phyloP scores from a whole-genome alignment of 1,284 basidiomycete species.

The Singerocomus inundabilis region DNA sequence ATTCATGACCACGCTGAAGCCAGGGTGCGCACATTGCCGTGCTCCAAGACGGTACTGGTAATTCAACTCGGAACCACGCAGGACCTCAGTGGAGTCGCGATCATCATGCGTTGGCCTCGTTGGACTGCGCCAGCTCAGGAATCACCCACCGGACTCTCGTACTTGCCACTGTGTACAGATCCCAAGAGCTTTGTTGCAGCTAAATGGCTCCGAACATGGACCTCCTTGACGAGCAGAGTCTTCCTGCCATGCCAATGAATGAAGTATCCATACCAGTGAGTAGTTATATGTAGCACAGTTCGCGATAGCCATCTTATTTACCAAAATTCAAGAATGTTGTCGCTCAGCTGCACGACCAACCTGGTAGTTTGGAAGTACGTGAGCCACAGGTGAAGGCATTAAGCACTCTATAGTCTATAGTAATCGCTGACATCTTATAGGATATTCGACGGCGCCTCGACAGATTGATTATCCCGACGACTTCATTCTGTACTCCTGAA shows the following conservation, averaged over 20 bases:
- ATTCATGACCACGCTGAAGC: not conserved
- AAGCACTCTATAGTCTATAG: not conserved
- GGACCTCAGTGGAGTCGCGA: not conserved
- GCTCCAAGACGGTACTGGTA: not conserved
- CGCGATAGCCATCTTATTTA: conserved; percentile 5
- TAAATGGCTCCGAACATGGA: conserved; percentile 6
- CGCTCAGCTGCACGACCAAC: conserved; percentile 4
- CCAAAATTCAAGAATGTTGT: conserved; percentile 4
- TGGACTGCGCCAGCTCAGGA: not conserved
- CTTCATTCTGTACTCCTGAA: conserved; percentile 1
- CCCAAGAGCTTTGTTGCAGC: not conserved
- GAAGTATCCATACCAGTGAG: conserved; percentile 12
- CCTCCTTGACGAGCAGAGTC: not conserved
- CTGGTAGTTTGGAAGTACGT: not conserved
- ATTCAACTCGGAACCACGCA: not conserved
- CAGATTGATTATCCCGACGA: conserved; percentile 16
- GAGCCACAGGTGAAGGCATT: conserved; percentile 4
- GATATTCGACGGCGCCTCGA: conserved; percentile 6
- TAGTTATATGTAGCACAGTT: not conserved
- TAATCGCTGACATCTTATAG: conserved; percentile 11
- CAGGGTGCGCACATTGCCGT: not conserved
- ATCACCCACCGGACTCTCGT: not conserved
- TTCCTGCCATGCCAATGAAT: not conserved
- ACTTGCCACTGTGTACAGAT: not conserved
- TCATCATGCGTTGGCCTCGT: conserved; percentile 9